A percentile compares a stretch with the other conserved stretches of the same genome.
These are phyloP conservation scores for Carallia pectinifolia DNA, from an alignment of 345 rosid species.

Conservation along the genomic window DNA sequence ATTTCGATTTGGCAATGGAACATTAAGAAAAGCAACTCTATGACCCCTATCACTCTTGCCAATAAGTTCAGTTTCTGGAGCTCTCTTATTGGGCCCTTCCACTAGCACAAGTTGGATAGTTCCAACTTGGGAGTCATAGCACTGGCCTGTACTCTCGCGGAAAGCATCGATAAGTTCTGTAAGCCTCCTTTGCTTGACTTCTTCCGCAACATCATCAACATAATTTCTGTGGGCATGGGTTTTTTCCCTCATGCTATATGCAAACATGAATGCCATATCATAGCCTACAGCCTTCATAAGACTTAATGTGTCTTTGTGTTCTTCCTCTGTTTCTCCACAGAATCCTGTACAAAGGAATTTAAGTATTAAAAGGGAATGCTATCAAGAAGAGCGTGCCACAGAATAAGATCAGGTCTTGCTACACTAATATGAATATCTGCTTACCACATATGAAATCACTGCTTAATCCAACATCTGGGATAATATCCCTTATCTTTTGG, in stretches of 20 bases:
- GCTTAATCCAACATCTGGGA: constrained; percentile 83
- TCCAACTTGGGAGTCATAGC: constrained; percentile 71
- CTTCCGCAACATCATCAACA: constrained; percentile 73
- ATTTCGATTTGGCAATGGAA: constrained; percentile 43
- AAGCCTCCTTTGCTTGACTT: constrained; percentile 83
- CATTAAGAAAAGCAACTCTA: constrained; percentile 52
- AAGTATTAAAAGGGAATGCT: background rate
- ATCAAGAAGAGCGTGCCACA: background rate
- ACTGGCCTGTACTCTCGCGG: constrained; percentile 75
- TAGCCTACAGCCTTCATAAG: constrained; percentile 67
- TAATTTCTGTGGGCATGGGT: constrained; percentile 85
- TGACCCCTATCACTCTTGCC: constrained; percentile 92
- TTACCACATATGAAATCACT: constrained; percentile 90
- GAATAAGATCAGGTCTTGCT: background rate
- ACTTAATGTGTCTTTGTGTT: constrained; percentile 71
- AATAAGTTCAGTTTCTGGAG: constrained; percentile 78
- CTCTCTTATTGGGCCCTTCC: constrained; percentile 92
- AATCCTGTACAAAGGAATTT: constrained; percentile 49
- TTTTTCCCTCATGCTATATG: constrained; percentile 95
- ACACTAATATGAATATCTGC: constrained; percentile 17
- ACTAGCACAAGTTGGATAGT: constrained; percentile 67
- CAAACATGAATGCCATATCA: constrained; percentile 99
- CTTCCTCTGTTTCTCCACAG: constrained; percentile 94
- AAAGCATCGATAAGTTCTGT: constrained; percentile 73
- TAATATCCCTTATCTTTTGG: constrained; percentile 62